These are phyloP conservation scores for Citrus medica DNA, from an alignment of 345 rosid genomes.

Conservation along the genomic window DNA sequence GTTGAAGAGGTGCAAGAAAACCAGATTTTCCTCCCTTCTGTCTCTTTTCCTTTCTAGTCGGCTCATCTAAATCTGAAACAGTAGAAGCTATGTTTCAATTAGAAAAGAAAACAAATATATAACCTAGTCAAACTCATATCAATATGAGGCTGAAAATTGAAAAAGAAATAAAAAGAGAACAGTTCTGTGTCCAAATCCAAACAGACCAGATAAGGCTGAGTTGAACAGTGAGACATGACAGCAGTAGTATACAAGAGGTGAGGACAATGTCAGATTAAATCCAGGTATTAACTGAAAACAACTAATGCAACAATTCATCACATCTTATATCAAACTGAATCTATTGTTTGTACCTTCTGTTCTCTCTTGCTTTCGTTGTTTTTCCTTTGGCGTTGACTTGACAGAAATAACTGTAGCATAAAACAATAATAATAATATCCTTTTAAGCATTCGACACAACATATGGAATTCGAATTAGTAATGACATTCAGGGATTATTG, in stretches of 20 bases:
- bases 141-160: neutral
- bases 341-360: conserved; percentile 29
- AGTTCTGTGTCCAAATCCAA: conserved; percentile 3
- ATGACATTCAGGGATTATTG: neutral
- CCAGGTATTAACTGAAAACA: neutral
- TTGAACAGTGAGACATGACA: neutral
- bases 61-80: conserved; percentile 37
- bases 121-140: neutral
- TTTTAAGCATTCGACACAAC: neutral
- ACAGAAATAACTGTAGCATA: conserved; percentile 25
- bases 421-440: neutral
- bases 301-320: neutral
- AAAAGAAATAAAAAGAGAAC: neutral
- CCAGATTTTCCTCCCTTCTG: conserved; percentile 46
- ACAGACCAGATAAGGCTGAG: neutral
- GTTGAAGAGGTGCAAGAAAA: conserved; percentile 52
- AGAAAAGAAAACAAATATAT: neutral
- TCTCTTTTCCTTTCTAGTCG: conserved; percentile 41
- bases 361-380: conserved; percentile 31
- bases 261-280: neutral
- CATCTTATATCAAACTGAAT: conserved; percentile 3
- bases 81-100: neutral
- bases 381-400: conserved; percentile 27
- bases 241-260: neutral
- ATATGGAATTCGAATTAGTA: neutral